Evolutionary conservation across 1,139 yeast species (phyloP).

Genomic region (Saccharomyces hybrid): DNA sequence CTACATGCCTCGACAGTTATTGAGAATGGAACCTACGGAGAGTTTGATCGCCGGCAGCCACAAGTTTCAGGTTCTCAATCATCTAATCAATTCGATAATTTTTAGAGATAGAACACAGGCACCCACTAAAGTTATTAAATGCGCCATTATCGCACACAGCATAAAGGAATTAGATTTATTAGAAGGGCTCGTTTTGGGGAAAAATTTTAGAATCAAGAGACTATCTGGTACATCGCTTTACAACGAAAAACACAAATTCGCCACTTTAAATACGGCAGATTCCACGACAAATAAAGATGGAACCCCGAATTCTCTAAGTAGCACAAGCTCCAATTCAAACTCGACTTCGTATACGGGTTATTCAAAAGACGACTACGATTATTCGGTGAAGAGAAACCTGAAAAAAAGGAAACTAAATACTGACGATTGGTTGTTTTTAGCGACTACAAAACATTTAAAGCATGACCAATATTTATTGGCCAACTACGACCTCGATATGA

Average conservation of each 20-base stretch:
- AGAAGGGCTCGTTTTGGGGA: conserved; percentile 61
- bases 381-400: conserved; percentile 23
- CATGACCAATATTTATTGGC: conserved; percentile 28
- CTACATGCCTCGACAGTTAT: conserved; percentile 59
- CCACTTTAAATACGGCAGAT: conserved; percentile 1
- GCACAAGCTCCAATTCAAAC: conserved; percentile 19
- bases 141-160: conserved; percentile 48
- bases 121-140: conserved; percentile 26
- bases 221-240: conserved; percentile 55
- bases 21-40: conserved; percentile 58
- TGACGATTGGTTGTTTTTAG: conserved; percentile 35
- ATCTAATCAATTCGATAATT: conserved; percentile 37
- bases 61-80: conserved; percentile 49
- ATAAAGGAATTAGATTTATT: conserved; percentile 63
- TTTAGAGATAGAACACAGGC: conserved; percentile 12
- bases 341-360: conserved; percentile 32
- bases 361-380: conserved; percentile 36
- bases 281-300: conserved; percentile 7
- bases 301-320: conserved; percentile 11
- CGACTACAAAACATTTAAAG: conserved; percentile 38
- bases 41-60: conserved; percentile 49
- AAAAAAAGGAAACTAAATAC: conserved; percentile 4
- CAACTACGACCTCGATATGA: conserved; percentile 36
- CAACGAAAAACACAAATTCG: conserved; percentile 30
- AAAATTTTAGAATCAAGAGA: conserved; percentile 48